These are phyloP conservation scores for Taxillus chinensis DNA, from an alignment of 164 flowering plant species.

Conservation along the genomic window DNA sequence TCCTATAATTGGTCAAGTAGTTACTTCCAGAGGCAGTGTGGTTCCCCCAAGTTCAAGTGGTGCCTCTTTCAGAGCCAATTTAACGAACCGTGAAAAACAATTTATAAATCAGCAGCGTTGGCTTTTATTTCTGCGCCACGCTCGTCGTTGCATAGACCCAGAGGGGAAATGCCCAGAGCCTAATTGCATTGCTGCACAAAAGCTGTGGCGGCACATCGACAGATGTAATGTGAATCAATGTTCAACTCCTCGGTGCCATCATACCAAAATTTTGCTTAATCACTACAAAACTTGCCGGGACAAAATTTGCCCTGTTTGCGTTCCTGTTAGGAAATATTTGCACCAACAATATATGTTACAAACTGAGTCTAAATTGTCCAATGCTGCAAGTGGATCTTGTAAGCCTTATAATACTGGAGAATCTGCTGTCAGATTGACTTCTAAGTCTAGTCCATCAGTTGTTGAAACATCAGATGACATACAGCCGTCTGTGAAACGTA, in stretches of 20 bases:
- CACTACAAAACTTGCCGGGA: constrained; percentile 48
- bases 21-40: constrained; percentile 21
- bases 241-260: constrained; percentile 49
- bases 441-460: constrained; percentile 21
- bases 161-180: constrained; percentile 62
- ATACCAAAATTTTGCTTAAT: constrained; percentile 30
- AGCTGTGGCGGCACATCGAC: constrained; percentile 52
- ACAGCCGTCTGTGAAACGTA: constrained; percentile 55
- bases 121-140: constrained; percentile 77
- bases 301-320: constrained; percentile 66
- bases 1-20: constrained; percentile 29
- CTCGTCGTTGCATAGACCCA: constrained; percentile 61
- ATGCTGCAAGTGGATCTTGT: constrained; percentile 24
- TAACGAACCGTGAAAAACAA: constrained; percentile 27
- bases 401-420: constrained; percentile 36
- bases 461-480: constrained; percentile 43
- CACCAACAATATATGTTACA: constrained; percentile 19
- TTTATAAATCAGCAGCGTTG: constrained; percentile 51
- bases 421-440: constrained; percentile 16
- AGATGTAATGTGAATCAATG: constrained; percentile 40
- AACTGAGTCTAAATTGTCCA: constrained; percentile 22
- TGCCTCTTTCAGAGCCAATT: constrained; percentile 21
- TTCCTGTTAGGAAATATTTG: constrained; percentile 40
- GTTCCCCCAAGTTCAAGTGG: constrained; percentile 23
- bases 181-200: constrained; percentile 43